Conservation (phyloP, 2,329 filamentous ascomycete genomes). For the Hymenoscyphus linearis region DNA sequence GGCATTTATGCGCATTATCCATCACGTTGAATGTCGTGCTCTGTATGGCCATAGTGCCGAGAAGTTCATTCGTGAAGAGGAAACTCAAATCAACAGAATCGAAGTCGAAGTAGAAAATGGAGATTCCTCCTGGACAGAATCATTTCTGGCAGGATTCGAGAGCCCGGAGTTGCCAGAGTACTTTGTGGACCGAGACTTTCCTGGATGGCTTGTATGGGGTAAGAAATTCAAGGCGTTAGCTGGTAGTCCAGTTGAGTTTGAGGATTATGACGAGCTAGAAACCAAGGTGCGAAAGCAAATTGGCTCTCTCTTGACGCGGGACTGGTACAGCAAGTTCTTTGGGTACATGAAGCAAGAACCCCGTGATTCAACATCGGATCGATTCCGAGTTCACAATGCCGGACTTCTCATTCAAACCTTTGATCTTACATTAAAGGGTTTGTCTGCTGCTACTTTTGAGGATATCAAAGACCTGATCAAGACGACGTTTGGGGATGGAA, state of each 20-base stretch:
- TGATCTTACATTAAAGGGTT: constrained; percentile 76
- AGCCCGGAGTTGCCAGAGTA: constrained; percentile 70
- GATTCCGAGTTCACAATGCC: constrained; percentile 84
- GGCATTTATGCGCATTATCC: constrained; percentile 71
- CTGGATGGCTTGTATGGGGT: constrained; percentile 95
- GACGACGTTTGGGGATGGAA: constrained; percentile 82
- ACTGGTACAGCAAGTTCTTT: constrained; percentile 86
- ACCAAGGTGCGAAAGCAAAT: constrained; percentile 69
- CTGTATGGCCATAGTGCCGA: constrained; percentile 82
- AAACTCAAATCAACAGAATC: constrained; percentile 71
- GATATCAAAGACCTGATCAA: constrained; percentile 79
- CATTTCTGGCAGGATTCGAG: constrained; percentile 73
- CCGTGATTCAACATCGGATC: constrained; percentile 71
- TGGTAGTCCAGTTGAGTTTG: constrained; percentile 61
- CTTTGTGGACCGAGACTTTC: constrained; percentile 86
- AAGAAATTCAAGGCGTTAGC: constrained; percentile 78
- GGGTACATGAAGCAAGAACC: constrained; percentile 95
- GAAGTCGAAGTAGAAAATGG: constrained; percentile 67
- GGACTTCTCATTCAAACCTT: constrained; percentile 86
- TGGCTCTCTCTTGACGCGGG: constrained; percentile 69
- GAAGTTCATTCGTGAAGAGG: constrained; percentile 77
- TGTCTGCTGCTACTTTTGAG: constrained; percentile 73
- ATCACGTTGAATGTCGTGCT: constrained; percentile 80
- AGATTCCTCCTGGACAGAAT: constrained; percentile 71
- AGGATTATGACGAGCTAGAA: constrained; percentile 75